These are phyloP conservation scores for Sporisorium sorghi DNA, from an alignment of 1,284 basidiomycete genomes.

Conservation along the genomic window DNA sequence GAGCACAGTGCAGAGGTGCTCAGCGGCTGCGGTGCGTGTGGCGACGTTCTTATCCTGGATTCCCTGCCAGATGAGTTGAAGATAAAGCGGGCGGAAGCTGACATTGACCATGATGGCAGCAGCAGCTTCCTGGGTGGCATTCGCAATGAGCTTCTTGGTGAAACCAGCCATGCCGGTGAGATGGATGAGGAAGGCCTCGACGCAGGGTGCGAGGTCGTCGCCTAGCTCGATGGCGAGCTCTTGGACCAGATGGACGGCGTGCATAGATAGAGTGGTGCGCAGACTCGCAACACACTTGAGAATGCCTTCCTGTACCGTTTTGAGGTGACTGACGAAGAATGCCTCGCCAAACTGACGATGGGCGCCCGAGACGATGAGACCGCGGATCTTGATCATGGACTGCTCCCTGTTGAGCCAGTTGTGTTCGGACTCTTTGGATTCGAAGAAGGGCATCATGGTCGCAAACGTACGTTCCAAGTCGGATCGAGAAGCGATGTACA, in stretches of 20 bases:
- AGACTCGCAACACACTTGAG: slow-evolving; percentile 89
- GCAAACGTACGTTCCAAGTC: slow-evolving; percentile 89
- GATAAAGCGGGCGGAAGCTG: slow-evolving; percentile 77
- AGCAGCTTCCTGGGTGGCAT: slow-evolving; percentile 83
- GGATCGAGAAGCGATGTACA: slow-evolving; percentile 81
- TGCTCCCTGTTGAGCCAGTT: slow-evolving; percentile 91
- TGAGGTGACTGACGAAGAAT: slow-evolving; percentile 80
- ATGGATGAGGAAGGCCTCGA: slow-evolving; percentile 75
- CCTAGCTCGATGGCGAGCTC: slow-evolving; percentile 75
- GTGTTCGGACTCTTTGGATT: slow-evolving; percentile 95
- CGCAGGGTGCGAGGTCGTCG: slow-evolving; percentile 75
- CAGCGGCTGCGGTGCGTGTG: slow-evolving; percentile 76
- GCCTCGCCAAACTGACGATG: slow-evolving; percentile 78
- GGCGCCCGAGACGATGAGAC: slow-evolving; percentile 88
- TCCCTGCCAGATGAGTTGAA: slow-evolving; percentile 79
- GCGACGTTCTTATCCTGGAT: slow-evolving; percentile 88
- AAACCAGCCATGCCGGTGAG: slow-evolving; percentile 87
- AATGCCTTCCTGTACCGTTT: slow-evolving; percentile 82
- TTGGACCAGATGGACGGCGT: slow-evolving; percentile 81
- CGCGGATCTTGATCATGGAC: slow-evolving; percentile 82
- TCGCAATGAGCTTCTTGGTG: slow-evolving; percentile 94
- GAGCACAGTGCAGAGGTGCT: slow-evolving; percentile 68
- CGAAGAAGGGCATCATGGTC: slow-evolving; percentile 82
- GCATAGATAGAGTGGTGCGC: slow-evolving; percentile 87
- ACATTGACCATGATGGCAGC: slow-evolving; percentile 78